Conservation (phyloP, 2,329 filamentous ascomycete species). For the Metarhizium brunneum region DNA sequence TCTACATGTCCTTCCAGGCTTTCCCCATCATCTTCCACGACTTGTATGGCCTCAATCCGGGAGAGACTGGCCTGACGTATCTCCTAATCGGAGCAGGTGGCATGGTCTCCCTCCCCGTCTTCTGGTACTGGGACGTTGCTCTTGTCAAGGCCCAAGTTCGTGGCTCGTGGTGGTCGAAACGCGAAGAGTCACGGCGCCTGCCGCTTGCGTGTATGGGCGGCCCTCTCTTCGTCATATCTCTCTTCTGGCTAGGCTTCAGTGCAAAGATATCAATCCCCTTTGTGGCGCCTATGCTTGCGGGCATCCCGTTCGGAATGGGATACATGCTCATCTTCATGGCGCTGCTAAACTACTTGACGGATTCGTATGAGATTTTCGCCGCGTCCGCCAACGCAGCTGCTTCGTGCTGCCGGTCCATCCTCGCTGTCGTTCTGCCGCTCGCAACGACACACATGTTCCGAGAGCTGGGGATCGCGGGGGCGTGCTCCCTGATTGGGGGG, state of each 20-base stretch:
- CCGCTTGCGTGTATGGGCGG: conserved; percentile 67
- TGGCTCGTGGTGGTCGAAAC: conserved; percentile 46
- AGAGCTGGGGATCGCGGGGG: conserved; percentile 36
- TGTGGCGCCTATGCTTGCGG: conserved; percentile 48
- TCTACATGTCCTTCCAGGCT: conserved; percentile 68
- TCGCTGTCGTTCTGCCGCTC: conserved; percentile 63
- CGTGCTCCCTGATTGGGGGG: conserved; percentile 41
- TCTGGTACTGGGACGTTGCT: conserved; percentile 56
- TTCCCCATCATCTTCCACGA: conserved; percentile 61
- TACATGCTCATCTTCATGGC: conserved; percentile 56
- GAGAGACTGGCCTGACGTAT: conserved; percentile 58
- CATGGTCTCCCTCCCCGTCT: conserved; percentile 47
- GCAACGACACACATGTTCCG: conserved; percentile 41
- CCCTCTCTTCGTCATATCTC: conserved; percentile 47
- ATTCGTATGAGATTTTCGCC: conserved; percentile 57
- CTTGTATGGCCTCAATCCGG: conserved; percentile 54
- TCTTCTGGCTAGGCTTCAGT: conserved; percentile 58
- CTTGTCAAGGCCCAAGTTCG: conserved; percentile 42
- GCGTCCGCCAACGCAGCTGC: conserved; percentile 72
- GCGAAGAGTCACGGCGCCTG: conserved; percentile 59
- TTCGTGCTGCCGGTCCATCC: conserved; percentile 90
- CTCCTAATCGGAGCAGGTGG: conserved; percentile 59
- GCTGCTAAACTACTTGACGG: conserved; percentile 55
- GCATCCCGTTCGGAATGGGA: conserved; percentile 51
- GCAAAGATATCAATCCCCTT: conserved; percentile 38